Conservation (phyloP, 1,284 basidiomycete genomes). For the Marasmius fiardii region DNA sequence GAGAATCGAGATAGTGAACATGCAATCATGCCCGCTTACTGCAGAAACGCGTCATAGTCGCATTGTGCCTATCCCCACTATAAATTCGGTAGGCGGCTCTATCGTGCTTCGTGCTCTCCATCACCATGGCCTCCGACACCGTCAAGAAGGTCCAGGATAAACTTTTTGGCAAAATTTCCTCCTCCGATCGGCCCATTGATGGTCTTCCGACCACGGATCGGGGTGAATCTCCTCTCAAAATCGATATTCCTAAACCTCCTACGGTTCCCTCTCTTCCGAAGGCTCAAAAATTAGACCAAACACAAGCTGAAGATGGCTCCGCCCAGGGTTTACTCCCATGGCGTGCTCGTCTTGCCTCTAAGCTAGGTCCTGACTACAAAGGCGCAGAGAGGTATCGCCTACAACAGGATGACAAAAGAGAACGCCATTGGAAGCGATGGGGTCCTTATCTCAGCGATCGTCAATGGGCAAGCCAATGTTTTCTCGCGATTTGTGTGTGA, state of each 20-base stretch:
- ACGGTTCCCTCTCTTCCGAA: conserved; percentile 38
- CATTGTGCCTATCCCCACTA: too few relatives aligned
- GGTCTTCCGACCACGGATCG: conserved; percentile 21
- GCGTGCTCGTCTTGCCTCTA: conserved; percentile 56
- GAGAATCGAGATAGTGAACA: too few relatives aligned
- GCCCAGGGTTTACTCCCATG: conserved; percentile 33
- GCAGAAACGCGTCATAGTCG: too few relatives aligned
- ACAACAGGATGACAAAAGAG: conserved; percentile 62
- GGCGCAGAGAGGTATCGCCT: conserved; percentile 73
- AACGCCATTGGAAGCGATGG: conserved; percentile 96
- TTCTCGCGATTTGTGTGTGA: conserved; percentile 6
- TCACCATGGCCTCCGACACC: conserved; percentile 36
- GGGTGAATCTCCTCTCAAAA: conserved; percentile 54
- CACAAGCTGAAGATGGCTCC: conserved; percentile 24
- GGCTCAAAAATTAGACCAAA: conserved; percentile 30
- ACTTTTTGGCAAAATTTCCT: conserved; percentile 56
- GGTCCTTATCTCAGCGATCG: conserved; percentile 96
- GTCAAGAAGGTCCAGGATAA: conserved; percentile 71
- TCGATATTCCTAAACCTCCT: conserved; percentile 70
- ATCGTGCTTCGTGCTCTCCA: not conserved
- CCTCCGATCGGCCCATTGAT: conserved; percentile 17
- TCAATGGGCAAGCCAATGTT: conserved; percentile 85
- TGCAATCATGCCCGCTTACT: too few relatives aligned
- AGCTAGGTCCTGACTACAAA: conserved; percentile 57
- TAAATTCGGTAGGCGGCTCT: not conserved